Base-by-base conservation (phyloP, 495 filamentous ascomycete species). In the Podospora pseudocomata region DNA sequence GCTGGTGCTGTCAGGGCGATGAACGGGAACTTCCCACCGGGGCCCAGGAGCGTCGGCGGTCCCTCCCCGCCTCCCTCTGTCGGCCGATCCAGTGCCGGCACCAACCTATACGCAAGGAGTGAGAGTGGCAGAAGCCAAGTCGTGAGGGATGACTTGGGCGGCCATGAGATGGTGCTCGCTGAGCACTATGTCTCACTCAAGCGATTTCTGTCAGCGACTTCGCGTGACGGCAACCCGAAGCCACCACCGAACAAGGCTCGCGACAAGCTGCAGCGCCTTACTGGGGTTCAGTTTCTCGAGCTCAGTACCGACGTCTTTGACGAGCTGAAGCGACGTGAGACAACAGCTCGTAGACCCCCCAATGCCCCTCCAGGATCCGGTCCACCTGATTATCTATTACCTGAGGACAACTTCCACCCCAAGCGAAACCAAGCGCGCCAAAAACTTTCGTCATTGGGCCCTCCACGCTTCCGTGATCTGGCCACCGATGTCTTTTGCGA, bases 231-330 rank as follows among this genome's bases (percentile, higher is more conserved):
- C 71, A 88, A 90, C 68, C 84, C 86, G 27, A 89, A 88, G 68
- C 86, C 87, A 53, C 87, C 89, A 71, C 89, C 92, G 28, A 96
- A 94, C 78, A 90, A 91, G 76, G 95, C 95, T 55, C 86, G 92
- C 63, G 95, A 97, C 79, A 99, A 99, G 81, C 83, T 98, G 58
- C 85, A 97, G 62, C 87, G 94, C 60, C 82, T 99, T 49, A 96
- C 93, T 1, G 82, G 89, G 11, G 92, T 94, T 27, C 95, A 99
- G 75, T 99, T 99, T 76, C 91, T 96, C 75, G 95, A 99, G 80
- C 83, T 99, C 23, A 97, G 92, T 75, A 98, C 94, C 23, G 95
- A 99, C 77, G 95, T 99, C 39, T 98, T 93, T 78, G 95, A 99
- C 78, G 95, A 99, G 78, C 82, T 97, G 57, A 85, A 95, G 69